These are phyloP conservation scores for Hortiboletus campestris DNA, from an alignment of 768 basidiomycete genomes.

Conservation along the genomic window DNA sequence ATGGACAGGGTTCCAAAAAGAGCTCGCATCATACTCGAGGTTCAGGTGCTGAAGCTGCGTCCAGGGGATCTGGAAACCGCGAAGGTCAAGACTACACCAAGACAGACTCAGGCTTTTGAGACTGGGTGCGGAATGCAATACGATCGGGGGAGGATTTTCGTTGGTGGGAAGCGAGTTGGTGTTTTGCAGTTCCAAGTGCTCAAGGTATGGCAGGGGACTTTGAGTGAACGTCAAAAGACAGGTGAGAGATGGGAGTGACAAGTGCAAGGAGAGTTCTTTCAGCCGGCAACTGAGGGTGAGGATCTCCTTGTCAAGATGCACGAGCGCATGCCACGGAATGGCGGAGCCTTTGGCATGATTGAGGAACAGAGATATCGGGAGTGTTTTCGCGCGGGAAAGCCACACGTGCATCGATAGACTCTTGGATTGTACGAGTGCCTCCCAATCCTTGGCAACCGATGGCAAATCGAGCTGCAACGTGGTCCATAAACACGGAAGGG, in stretches of 20 bases:
- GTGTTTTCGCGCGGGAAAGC: slow-evolving; percentile 30
- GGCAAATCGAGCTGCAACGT: slow-evolving; percentile 25
- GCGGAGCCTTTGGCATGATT: slow-evolving; percentile 21
- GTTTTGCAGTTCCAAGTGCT: slow-evolving; percentile 28
- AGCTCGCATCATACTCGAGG: slow-evolving; percentile 28
- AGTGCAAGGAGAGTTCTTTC: slow-evolving; percentile 17
- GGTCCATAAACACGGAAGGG: slow-evolving; percentile 28
- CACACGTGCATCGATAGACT: slow-evolving; percentile 28
- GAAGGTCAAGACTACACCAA: slow-evolving; percentile 29
- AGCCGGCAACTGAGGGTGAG: slow-evolving; percentile 23
- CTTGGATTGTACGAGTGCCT: slow-evolving; percentile 25
- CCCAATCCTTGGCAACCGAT: slow-evolving; percentile 19
- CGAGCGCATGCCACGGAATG: slow-evolving; percentile 27
- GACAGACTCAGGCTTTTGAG: slow-evolving; percentile 29
- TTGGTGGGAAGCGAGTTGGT: slow-evolving; percentile 23
- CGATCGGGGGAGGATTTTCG: slow-evolving; percentile 25
- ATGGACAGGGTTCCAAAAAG: slow-evolving; percentile 30
- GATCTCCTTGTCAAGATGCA: slow-evolving; percentile 31
- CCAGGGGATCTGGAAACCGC: slow-evolving; percentile 29
- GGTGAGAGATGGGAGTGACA: slow-evolving; percentile 26
- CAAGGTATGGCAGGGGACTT: slow-evolving; percentile 20
- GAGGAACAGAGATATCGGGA: slow-evolving; percentile 27
- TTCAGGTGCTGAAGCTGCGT: slow-evolving; percentile 26
- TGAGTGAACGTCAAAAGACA: slow-evolving; percentile 30
- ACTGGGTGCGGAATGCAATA: slow-evolving; percentile 25